Evolutionary conservation across 352 stramenopile genomes (phyloP), one percentile per base, ranked within the genome.

Genomic region (Phytophthora tubulina): DNA sequence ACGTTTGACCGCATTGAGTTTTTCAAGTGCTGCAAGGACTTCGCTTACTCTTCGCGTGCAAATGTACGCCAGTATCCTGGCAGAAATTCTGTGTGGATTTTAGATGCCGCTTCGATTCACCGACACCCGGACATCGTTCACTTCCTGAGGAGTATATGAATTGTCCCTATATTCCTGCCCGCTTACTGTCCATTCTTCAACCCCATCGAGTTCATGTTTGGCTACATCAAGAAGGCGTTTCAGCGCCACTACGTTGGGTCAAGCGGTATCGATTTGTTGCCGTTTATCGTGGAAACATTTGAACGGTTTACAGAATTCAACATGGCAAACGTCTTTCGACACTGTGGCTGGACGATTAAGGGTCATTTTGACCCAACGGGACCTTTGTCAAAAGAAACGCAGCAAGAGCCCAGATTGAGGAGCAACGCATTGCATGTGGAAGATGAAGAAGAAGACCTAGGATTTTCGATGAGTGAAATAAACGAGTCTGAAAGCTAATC

Each of bases 121-220:
- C 21, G 69, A 0, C 13, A 81, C 32, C 57, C 62, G 27, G 67
- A 81, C 15, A 75, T 79, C 45, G 50, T 80, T 15, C 58, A 79
- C 32, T 80, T 69, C 52, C 44, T 79, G 2, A 32, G 65, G 2
- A 73, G 59, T 27, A 8, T 49, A 10, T 7, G 13, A 3, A 30
- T 49, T 27, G 42, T 53, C 14, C 46, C 6, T 17, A 72, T 76
- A 38, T 81, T 80, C 33, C 44, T 84, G 3, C 69, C 73, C 13
- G 64, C 62, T 1, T 81, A 76, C 21, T 79, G 64, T 21, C 76
- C 68, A 38, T 78, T 83, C 44, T 78, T 76, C 38, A 80, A 83
- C 39, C 73, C 73, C 0, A 84, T 80, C 8, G 73, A 80, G 17
- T 75, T 56, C 21, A 27, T 84, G 13, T 84, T 81, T n/a, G 70